phyloP scores from a whole-genome alignment of 768 basidiomycete species.

The Mycena latifolia region DNA sequence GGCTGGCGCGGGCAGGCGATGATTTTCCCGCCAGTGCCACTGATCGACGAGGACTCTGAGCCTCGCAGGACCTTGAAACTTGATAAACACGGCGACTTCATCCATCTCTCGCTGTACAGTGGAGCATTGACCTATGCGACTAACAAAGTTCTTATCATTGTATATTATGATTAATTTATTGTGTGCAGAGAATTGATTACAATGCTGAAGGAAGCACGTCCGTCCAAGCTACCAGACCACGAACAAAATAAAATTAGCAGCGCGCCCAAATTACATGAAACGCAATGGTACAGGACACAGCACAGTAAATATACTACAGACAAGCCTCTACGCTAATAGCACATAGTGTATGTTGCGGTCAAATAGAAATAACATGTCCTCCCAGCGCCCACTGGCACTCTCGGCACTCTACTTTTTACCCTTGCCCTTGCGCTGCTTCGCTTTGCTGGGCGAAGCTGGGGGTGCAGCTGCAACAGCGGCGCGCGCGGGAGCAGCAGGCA shows the following conservation, averaged over 20 bases:
- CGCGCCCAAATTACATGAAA: background rate
- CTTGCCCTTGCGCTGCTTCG: constrained; percentile 49
- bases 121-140: constrained; percentile 13
- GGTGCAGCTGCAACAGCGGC: constrained; percentile 13
- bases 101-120: constrained; percentile 14
- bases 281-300: background rate
- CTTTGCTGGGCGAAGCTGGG: constrained; percentile 35
- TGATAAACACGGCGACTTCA: background rate
- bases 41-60: too few species aligned
- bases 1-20: background rate
- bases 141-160: background rate
- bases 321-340: background rate
- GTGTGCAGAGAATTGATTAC: too few species aligned
- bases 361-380: background rate
- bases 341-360: background rate
- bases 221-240: too few species aligned
- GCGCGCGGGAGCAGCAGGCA: constrained; percentile 5
- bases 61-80: background rate
- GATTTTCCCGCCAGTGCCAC: background rate
- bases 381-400: too few species aligned
- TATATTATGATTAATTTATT: constrained; percentile 15
- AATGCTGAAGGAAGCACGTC: too few species aligned
- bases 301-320: constrained; percentile 1
- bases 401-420: constrained; percentile 39
- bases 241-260: constrained; percentile 1